These are phyloP conservation scores for Nitzschia inconspicua DNA, from an alignment of 108 stramenopile species.

Conservation along the genomic window DNA sequence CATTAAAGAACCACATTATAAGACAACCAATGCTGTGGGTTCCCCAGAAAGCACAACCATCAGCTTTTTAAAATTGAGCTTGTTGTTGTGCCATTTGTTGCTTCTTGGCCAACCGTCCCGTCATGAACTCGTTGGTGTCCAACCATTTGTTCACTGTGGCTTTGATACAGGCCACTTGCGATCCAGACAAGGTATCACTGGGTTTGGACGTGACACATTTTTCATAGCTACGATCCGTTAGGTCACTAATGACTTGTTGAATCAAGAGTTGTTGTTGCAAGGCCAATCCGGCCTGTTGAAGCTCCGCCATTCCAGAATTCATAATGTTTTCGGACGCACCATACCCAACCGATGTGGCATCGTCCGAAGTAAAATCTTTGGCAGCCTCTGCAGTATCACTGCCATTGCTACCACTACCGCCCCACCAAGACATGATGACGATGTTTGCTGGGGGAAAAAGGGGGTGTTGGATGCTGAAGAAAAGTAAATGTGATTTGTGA, in stretches of 20 bases:
- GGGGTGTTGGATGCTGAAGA: too few relatives aligned
- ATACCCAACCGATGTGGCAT: too few relatives aligned
- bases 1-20: too few relatives aligned
- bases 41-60: too few relatives aligned
- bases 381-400: too few relatives aligned
- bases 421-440: too few relatives aligned
- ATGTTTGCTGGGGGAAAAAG: too few relatives aligned
- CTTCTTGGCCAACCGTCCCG: conserved; percentile 69
- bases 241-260: conserved; percentile 66
- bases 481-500: too few relatives aligned
- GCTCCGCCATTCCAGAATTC: conserved; percentile 44
- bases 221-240: conserved; percentile 65
- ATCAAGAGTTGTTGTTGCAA: conserved; percentile 75
- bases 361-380: too few relatives aligned
- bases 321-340: too few relatives aligned
- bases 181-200: conserved; percentile 49
- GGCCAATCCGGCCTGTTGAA: conserved; percentile 65
- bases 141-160: conserved; percentile 79
- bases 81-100: conserved; percentile 27
- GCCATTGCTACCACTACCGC: too few relatives aligned
- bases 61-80: conserved; percentile 36
- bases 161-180: conserved; percentile 70
- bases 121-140: conserved; percentile 86
- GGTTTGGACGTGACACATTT: conserved; percentile 72
- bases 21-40: too few relatives aligned